Percentiles rank a stretch among this genome's conserved stretches.
These are phyloP conservation scores for Solanum microdontum DNA, from an alignment of 257 asterid species.

Conservation along the genomic window DNA sequence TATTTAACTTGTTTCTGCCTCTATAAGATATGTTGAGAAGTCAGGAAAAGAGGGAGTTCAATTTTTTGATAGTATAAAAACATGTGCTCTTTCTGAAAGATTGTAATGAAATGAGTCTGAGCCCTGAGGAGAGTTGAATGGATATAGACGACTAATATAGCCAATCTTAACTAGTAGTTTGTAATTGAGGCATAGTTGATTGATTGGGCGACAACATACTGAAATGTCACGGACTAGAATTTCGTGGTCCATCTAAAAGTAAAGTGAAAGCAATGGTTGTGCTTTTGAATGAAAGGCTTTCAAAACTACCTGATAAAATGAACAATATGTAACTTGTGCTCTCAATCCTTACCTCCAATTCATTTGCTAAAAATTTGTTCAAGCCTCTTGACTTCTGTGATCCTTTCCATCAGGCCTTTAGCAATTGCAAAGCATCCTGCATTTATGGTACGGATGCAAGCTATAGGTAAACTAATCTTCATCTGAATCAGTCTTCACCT, in stretches of 20 bases:
- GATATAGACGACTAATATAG: not conserved
- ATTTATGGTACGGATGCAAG: not conserved
- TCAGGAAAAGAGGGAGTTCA: not conserved
- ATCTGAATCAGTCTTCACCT: slow-evolving; percentile 11
- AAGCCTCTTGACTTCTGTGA: not conserved
- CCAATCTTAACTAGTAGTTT: not conserved
- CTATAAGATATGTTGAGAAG: not conserved
- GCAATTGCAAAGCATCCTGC: not conserved
- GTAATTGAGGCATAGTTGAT: not conserved
- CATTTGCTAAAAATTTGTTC: not conserved
- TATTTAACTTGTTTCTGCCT: not conserved
- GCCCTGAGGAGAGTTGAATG: not conserved
- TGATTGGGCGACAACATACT: not conserved
- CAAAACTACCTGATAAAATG: not conserved
- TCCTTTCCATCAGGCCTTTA: not conserved
- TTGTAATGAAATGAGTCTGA: not conserved
- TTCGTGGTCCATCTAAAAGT: not conserved
- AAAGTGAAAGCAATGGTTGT: not conserved
- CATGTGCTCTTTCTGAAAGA: not conserved
- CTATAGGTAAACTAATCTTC: not conserved
- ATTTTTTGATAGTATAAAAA: not conserved
- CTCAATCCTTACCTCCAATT: not conserved
- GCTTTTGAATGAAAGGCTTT: not conserved
- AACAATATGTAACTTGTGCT: not conserved
- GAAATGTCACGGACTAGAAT: not conserved